Evolutionary conservation across 2,329 filamentous ascomycete genomes (phyloP).

Genomic region (Acrodontium crateriforme): DNA sequence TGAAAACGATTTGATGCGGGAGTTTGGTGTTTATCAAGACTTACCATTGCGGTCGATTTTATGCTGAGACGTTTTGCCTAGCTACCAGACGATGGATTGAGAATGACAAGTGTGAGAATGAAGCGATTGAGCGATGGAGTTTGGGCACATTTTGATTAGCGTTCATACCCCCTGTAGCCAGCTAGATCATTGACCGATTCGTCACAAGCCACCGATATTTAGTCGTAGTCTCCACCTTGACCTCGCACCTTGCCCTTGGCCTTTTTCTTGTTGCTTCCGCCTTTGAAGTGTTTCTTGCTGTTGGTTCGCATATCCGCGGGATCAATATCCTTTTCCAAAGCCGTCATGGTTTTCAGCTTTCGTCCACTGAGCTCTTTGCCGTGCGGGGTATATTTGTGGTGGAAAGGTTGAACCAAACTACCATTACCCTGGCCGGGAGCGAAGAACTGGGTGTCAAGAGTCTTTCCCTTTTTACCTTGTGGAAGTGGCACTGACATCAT

Average conservation of each 20-base stretch:
- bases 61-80: no score
- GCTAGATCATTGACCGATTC: constrained; percentile 8
- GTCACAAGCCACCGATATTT: constrained; percentile 3
- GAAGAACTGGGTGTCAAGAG: constrained; percentile 85
- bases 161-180: no score
- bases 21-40: constrained; percentile 15
- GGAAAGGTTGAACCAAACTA: constrained; percentile 69
- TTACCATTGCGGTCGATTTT: constrained; percentile 7
- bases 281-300: constrained; percentile 92
- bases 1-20: constrained; percentile 10
- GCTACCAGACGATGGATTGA: no score
- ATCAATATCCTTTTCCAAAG: constrained; percentile 73
- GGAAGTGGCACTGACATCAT: constrained; percentile 26
- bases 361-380: constrained; percentile 71
- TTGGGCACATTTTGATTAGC: no score
- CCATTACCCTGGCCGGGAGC: constrained; percentile 46
- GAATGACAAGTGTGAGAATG: no score
- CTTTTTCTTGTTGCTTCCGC: constrained; percentile 38
- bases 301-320: constrained; percentile 55
- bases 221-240: not conserved
- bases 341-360: constrained; percentile 68
- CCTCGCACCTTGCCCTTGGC: constrained; percentile 1
- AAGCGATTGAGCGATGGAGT: no score
- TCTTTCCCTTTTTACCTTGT: constrained; percentile 58
- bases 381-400: constrained; percentile 76